Base-by-base conservation (phyloP, 306 rosid genomes). In the Castanea crenata region DNA sequence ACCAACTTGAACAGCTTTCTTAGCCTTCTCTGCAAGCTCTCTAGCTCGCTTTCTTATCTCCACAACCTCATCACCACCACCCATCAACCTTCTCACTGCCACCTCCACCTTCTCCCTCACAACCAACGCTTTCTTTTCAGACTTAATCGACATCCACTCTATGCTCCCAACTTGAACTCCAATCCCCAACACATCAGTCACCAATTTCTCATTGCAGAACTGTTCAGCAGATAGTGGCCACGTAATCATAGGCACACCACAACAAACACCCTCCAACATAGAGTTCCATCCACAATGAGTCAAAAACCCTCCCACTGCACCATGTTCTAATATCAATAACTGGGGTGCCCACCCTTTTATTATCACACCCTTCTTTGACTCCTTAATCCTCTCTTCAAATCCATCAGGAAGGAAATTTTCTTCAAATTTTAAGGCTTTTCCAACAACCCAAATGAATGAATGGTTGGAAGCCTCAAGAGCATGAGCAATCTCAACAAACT, bases 251-350 rank as follows among this genome's bases (percentile, higher is more conserved):
- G 94, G 89, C 55, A 88, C 87, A 0, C 92, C 92, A 3, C 83
- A 76, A 1, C 83, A 74, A 38, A 89, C 67, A 3, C 90, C 85
- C 78, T 93, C 97, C 79, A 91, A 4, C 5, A 88, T 85, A 3
- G 97, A 92, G 46, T 92, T 92, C 96, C 97, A 92, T 4, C 97
- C 96, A 29, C 93, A 90, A 25, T 92, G 96, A 0, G 94, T 92
- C 87, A 92, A 56, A 29, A 89, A 92, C 52, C 94, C 97, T 21
- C 90, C 91, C 2, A 90, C 73, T 0, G 89, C 83, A 3, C 2
- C 65, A n/a, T 89, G 92, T 20, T 89, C 92, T 69, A 91, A 62
- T 21, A 93, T 89, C 86, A 86, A 38, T 4, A 92, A 15, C 71
- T 92, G 95, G 0, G 97, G 94, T 0, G 88, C 94, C 94, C 92